These are phyloP conservation scores for Pezizomycotina sp. DNA, from an alignment of 2,329 filamentous ascomycete genomes.

Conservation along the genomic window DNA sequence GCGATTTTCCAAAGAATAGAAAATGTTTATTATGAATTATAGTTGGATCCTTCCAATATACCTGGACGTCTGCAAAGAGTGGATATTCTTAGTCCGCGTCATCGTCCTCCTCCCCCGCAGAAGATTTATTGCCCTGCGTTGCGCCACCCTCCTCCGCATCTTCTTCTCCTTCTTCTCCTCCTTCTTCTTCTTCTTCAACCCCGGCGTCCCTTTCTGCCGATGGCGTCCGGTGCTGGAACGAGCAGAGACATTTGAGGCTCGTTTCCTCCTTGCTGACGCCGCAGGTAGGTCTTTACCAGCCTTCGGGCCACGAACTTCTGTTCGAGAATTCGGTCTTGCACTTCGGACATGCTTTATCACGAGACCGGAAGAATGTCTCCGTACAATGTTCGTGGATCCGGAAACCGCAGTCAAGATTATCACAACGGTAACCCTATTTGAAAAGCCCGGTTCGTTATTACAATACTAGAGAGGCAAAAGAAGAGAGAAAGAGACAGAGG, in stretches of 20 bases:
- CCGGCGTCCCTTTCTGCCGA: slow-evolving; percentile 16
- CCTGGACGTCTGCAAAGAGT: too few relatives aligned
- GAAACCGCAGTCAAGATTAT: slow-evolving; percentile 47
- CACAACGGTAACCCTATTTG: slow-evolving; percentile 66
- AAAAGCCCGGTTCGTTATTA: too few relatives aligned
- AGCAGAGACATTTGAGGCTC: too few relatives aligned
- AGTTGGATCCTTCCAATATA: too few relatives aligned
- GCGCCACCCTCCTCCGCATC: neutral
- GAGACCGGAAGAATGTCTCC: slow-evolving; percentile 56
- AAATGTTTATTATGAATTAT: too few relatives aligned
- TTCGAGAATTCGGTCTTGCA: slow-evolving; percentile 11
- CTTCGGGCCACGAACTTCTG: too few relatives aligned
- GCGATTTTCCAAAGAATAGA: too few relatives aligned
- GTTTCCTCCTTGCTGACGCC: too few relatives aligned
- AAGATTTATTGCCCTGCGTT: too few relatives aligned
- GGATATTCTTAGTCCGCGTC: slow-evolving; percentile 6
- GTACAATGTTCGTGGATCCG: slow-evolving; percentile 65
- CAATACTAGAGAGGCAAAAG: slow-evolving; percentile 25
- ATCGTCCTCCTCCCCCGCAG: neutral
- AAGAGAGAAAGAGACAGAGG: slow-evolving; percentile 5
- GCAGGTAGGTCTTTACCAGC: too few relatives aligned
- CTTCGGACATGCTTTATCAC: slow-evolving; percentile 35
- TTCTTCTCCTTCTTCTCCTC: slow-evolving; percentile 2
- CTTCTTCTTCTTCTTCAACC: slow-evolving; percentile 7
- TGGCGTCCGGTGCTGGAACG: too few relatives aligned